Evolutionary conservation across 768 basidiomycete species (phyloP), one percentile per base, ranked within the genome.

Genomic region (Russula dissimulans): DNA sequence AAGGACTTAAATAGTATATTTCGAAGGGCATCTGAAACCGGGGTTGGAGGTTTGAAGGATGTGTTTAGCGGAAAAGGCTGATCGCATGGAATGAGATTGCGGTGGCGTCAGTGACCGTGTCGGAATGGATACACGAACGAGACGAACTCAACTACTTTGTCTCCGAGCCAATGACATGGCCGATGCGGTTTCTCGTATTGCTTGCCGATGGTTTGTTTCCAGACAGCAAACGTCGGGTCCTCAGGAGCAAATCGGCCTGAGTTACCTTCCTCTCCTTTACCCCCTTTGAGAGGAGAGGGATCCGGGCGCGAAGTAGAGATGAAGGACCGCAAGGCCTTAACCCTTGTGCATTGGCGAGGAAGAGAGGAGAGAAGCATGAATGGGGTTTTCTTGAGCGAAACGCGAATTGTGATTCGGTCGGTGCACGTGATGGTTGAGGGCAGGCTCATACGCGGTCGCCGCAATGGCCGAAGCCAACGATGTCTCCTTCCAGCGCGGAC

Each of bases 61-160:
- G 83, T 83, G 68, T 95, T 95, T 72, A 89, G 76, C 12, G 90
- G 89, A 70, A 94, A 94, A 0, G 91, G 91, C 91, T 94, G 59
- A 56, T 12, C 48, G 6, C 26, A 56, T 11, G 11, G n/a, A 38
- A 22, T 26, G 52, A 62, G 34, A 65, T 59, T 18, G 34, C 10
- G 59, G 50, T 63, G 51, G 18, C 57, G 42, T 52, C 32, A 63
- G 61, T 34, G 49, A 59, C 47, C 36, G 59, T 57, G 22, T 29
- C 47, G 12, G 31, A 36, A 14, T 46, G 3, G n/a, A 29, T 17
- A 51, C 36, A 58, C 31, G 43, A 45, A 44, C 6, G 67, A 69
- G 69, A 70, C 64, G 67, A 68, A 77, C 79, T 75, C 72, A 69
- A 83, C 85, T 75, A 78, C 76, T 65, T 76, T 71, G 36, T 72